Conservation (phyloP, 352 stramenopile species). For the Bremia lactucae region DNA sequence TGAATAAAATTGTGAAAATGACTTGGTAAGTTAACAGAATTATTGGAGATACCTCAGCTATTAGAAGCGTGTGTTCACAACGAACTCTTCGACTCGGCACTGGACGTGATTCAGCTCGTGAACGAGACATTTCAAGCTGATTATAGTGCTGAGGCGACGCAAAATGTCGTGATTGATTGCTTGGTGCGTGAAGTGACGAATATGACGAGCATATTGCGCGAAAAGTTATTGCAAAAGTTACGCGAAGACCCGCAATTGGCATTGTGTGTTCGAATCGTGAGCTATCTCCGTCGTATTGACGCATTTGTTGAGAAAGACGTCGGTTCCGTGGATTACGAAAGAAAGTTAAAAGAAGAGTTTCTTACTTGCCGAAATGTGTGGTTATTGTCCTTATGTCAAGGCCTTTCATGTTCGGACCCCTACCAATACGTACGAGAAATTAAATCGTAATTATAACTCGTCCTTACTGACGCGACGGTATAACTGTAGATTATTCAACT, state of each 20-base stretch:
- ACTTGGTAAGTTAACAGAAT: constrained; percentile 83
- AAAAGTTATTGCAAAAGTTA: constrained; percentile 76
- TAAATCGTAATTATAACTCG: not conserved
- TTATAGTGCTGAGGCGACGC: constrained; percentile 5
- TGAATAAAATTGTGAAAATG: not conserved
- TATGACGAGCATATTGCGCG: constrained; percentile 48
- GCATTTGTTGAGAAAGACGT: constrained; percentile 22
- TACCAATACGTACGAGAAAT: constrained; percentile 68
- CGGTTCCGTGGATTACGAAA: constrained; percentile 53
- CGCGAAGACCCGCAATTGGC: constrained; percentile 72
- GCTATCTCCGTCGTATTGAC: constrained; percentile 69
- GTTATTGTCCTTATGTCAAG: constrained; percentile 50
- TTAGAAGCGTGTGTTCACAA: constrained; percentile 95
- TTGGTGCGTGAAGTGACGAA: constrained; percentile 60
- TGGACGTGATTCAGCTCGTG: constrained; percentile 92
- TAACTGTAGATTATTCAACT: constrained; percentile 62
- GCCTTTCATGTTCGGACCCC: constrained; percentile 44
- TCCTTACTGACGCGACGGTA: constrained; percentile 2
- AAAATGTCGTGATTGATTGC: constrained; percentile 54
- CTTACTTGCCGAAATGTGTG: constrained; percentile 64
- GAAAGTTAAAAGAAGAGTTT: constrained; percentile 80
- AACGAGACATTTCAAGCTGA: constrained; percentile 53
- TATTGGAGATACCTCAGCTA: constrained; percentile 95
- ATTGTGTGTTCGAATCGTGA: constrained; percentile 72
- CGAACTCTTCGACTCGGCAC: constrained; percentile 92